These are phyloP conservation scores for Apiotrichum laibachii DNA, from an alignment of 1,284 basidiomycete species.

Conservation along the genomic window DNA sequence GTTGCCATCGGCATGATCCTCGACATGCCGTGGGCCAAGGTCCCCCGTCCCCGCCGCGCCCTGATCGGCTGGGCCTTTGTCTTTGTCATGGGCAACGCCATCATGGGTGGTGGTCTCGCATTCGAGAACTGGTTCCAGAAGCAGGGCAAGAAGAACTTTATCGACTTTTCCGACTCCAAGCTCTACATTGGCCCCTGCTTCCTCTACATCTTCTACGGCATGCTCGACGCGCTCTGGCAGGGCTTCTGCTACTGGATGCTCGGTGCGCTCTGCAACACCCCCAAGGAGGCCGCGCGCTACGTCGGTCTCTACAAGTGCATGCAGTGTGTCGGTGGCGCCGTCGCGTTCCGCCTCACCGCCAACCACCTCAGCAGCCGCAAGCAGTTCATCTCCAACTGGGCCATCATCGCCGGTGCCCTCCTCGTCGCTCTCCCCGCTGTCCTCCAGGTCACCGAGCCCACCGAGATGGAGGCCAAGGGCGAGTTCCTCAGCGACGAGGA, in stretches of 20 bases:
- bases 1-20: constrained; percentile 31
- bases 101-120: constrained; percentile 29
- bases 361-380: constrained; percentile 20
- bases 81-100: constrained; percentile 25
- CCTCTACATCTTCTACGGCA: constrained; percentile 43
- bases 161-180: constrained; percentile 19
- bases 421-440: constrained; percentile 23
- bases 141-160: constrained; percentile 13
- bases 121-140: constrained; percentile 20
- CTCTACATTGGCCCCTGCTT: constrained; percentile 28
- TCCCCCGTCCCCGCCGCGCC: constrained; percentile 19
- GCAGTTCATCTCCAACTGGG: constrained; percentile 31
- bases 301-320: constrained; percentile 29
- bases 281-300: constrained; percentile 24
- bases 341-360: constrained; percentile 15
- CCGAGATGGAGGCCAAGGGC: constrained; percentile 18
- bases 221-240: constrained; percentile 44
- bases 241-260: constrained; percentile 38
- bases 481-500: constrained; percentile 17
- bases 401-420: constrained; percentile 18
- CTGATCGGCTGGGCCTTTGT: constrained; percentile 28
- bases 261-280: constrained; percentile 26
- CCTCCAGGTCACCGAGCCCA: constrained; percentile 23
- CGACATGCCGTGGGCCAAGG: constrained; percentile 24
- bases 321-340: constrained; percentile 24